Evolutionary conservation across 768 basidiomycete genomes (phyloP).

Genomic region (Lyophyllum decastes): DNA sequence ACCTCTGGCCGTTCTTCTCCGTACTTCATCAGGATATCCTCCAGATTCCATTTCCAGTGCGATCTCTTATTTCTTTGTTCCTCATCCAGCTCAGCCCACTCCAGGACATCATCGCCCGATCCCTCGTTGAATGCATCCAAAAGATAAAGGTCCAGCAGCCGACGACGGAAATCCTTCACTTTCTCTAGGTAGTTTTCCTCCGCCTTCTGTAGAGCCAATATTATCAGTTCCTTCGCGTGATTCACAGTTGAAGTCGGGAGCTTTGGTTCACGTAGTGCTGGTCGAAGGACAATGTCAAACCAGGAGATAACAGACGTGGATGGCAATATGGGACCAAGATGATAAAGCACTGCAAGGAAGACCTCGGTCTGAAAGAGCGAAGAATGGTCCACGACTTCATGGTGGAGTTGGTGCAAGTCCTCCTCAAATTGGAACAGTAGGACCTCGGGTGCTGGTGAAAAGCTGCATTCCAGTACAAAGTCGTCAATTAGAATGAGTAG

Average conservation of each 20-base stretch:
- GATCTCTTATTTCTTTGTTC: conserved; percentile 59
- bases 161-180: conserved; percentile 65
- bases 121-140: conserved; percentile 77
- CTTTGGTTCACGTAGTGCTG: conserved; percentile 74
- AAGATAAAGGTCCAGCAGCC: conserved; percentile 74
- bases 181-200: conserved; percentile 45
- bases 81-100: conserved; percentile 69
- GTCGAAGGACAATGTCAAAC: conserved; percentile 81
- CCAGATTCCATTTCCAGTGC: conserved; percentile 78
- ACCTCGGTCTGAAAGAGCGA: conserved; percentile 62
- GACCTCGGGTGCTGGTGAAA: conserved; percentile 44
- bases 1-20: conserved; percentile 68
- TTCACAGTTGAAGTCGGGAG: conserved; percentile 57
- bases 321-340: conserved; percentile 61
- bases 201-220: conserved; percentile 58
- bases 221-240: conserved; percentile 73
- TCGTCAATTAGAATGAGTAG: conserved; percentile 53
- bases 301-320: conserved; percentile 74
- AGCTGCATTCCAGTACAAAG: conserved; percentile 52
- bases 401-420: conserved; percentile 64
- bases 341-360: conserved; percentile 66
- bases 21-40: conserved; percentile 70
- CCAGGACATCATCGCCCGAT: conserved; percentile 71
- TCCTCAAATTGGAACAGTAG: conserved; percentile 58
- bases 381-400: conserved; percentile 65